These are phyloP conservation scores for Panaeolus cyanescens DNA, from an alignment of 768 basidiomycete genomes.

Conservation along the genomic window DNA sequence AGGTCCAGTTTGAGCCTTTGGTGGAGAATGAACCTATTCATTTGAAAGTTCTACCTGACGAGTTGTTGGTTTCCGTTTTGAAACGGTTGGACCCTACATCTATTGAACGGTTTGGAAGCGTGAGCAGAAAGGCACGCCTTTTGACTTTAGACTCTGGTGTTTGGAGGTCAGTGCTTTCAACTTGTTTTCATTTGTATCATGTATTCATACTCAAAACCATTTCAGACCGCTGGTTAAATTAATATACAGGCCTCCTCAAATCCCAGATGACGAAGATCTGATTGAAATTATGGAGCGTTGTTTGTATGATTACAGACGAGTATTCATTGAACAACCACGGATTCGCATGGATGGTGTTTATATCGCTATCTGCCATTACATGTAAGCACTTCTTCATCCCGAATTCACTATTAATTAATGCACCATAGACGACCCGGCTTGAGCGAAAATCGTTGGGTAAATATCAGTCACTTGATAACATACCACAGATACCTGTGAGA, in stretches of 20 bases:
- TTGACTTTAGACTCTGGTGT: constrained; percentile 68
- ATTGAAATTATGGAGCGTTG: constrained; percentile 52
- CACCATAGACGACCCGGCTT: constrained; percentile 64
- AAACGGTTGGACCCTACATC: constrained; percentile 62
- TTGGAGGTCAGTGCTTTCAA: constrained; percentile 64
- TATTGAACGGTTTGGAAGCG: constrained; percentile 76
- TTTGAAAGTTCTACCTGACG: constrained; percentile 69
- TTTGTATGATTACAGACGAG: constrained; percentile 66
- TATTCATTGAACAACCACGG: constrained; percentile 84
- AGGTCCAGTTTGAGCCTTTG: constrained; percentile 66
- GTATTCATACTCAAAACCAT: background rate
- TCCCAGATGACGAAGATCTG: constrained; percentile 54
- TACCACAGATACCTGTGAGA: constrained; percentile 90
- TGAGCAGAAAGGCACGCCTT: constrained; percentile 74
- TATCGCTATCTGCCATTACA: constrained; percentile 88
- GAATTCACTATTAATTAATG: constrained; percentile 3
- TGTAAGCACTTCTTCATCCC: constrained; percentile 45
- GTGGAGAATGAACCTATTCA: constrained; percentile 60
- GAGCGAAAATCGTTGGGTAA: constrained; percentile 86
- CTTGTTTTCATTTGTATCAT: constrained; percentile 1
- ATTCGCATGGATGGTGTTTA: constrained; percentile 88
- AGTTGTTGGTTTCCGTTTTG: constrained; percentile 72
- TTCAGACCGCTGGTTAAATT: constrained; percentile 61
- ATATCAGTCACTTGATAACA: constrained; percentile 85
- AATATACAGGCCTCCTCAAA: constrained; percentile 78